These are phyloP conservation scores for Apiospora rasikravindrae DNA, from an alignment of 2,329 filamentous ascomycete species.

Conservation along the genomic window DNA sequence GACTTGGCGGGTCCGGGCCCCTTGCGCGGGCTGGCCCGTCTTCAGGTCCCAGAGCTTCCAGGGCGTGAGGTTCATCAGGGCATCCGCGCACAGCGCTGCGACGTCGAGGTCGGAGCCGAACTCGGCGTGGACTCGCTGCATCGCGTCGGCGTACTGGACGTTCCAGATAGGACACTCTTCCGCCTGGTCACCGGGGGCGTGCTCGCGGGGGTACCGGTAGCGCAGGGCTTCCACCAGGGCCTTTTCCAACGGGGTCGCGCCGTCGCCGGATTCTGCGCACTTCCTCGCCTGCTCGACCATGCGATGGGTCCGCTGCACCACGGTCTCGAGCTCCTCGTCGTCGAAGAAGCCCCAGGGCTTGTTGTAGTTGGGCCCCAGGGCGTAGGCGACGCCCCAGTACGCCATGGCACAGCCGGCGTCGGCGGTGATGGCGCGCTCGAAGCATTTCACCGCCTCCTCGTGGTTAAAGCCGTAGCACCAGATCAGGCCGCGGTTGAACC, in stretches of 20 bases:
- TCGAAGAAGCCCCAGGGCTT: conserved; percentile 79
- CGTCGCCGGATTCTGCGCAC: not conserved
- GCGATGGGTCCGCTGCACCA: conserved; percentile 52
- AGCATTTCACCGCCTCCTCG: conserved; percentile 70
- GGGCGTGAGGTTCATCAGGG: conserved; percentile 69
- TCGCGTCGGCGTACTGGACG: conserved; percentile 64
- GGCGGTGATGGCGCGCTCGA: conserved; percentile 59
- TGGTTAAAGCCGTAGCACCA: conserved; percentile 82
- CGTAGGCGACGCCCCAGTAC: conserved; percentile 74
- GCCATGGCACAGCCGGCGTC: conserved; percentile 66
- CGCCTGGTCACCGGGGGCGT: conserved; percentile 38
- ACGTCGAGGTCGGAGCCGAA: conserved; percentile 66
- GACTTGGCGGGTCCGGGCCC: conserved; percentile 62
- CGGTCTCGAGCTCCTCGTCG: conserved; percentile 58
- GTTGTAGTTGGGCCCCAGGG: conserved; percentile 76
- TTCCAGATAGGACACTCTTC: conserved; percentile 57
- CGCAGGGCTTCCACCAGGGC: conserved; percentile 68
- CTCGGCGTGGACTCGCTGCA: conserved; percentile 57
- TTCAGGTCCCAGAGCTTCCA: conserved; percentile 68
- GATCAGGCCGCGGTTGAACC: conserved; percentile 75
- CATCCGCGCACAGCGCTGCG: conserved; percentile 66
- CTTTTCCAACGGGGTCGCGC: conserved; percentile 57
- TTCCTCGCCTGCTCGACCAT: conserved; percentile 51
- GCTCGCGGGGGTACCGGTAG: conserved; percentile 62
- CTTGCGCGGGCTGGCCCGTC: conserved; percentile 60